phyloP scores from a whole-genome alignment of 106 monocot species.

The Dendrobium nobile region DNA sequence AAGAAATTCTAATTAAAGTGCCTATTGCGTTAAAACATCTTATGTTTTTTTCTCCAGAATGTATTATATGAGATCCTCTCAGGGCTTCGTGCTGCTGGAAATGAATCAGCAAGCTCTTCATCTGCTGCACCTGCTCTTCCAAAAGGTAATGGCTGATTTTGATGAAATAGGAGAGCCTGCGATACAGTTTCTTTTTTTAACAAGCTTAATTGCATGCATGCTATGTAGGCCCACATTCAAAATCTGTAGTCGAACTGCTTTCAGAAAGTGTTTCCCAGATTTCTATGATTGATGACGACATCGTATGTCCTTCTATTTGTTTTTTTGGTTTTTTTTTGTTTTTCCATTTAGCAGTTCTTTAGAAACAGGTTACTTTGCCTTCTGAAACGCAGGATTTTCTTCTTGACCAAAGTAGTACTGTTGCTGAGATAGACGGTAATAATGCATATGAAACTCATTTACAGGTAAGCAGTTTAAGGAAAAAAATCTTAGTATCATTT shows the following conservation, averaged over 20 bases:
- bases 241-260: constrained; percentile 85
- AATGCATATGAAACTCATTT: constrained; percentile 29
- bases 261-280: constrained; percentile 51
- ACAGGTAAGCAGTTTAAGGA: constrained; percentile 23
- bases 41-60: constrained; percentile 32
- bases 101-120: constrained; percentile 75
- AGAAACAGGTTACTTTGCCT: neutral
- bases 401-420: constrained; percentile 41
- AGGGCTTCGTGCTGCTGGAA: constrained; percentile 39
- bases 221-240: constrained; percentile 17
- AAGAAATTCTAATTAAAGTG: no score
- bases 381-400: constrained; percentile 39
- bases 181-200: neutral
- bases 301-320: constrained; percentile 28
- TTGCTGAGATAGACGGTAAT: constrained; percentile 29
- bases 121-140: constrained; percentile 47
- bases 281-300: constrained; percentile 40
- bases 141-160: constrained; percentile 32
- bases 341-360: constrained; percentile 2
- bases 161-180: neutral
- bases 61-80: constrained; percentile 82
- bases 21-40: neutral
- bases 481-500: constrained; percentile 3
- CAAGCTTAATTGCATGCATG: neutral
- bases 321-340: neutral